Base-by-base conservation (phyloP, 768 basidiomycete species). In the Imleria badia region DNA sequence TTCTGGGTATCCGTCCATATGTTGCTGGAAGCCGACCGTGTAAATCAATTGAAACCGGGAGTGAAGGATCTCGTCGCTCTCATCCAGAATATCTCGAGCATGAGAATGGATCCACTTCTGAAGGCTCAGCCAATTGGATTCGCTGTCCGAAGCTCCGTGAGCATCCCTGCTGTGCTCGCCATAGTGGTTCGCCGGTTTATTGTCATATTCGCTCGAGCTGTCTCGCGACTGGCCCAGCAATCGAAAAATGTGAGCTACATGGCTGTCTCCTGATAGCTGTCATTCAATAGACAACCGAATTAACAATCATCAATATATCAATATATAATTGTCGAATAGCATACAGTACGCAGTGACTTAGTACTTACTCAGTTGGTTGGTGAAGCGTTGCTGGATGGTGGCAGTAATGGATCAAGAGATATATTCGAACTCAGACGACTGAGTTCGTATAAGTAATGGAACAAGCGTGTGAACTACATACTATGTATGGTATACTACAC, bases 121-220 rank as follows among this genome's bases (percentile, higher is more conserved):
- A n/a, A 44, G 43, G 43, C 17, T 15, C 14, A 44, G 15, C 36
- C 36, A 38, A 3, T 38, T 38, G 7, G 36, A 17, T 13, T 3
- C 12, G 15, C 8, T n/a, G 36, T n/a, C 17, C 8, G 14, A 8
- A n/a, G 29, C 17, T 6, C 29, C 4, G 29, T 1, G 17, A 26
- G 30, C 2, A n/a, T 43, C 17, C 3, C 9, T 2, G 13, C 12
- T 33, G 3, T 33, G 12, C 9, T 51, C 12, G 17, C 14, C 15
- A 17, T 17, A 0, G 0, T 31, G 10, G 5, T 33, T 19, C 6
- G 5, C 8, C 1, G 13, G 19, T 13, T 6, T 1, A 1, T 1
- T 8, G 5, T 15, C 31, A 13, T 33, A 33, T 26, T 10, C 3
- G 10, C 12, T 34, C 2, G 11, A 6, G 7, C 3, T 26, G 13